Evolutionary conservation across 2,329 filamentous ascomycete genomes (phyloP).

Genomic region (Pseudogymnoascus sp.): DNA sequence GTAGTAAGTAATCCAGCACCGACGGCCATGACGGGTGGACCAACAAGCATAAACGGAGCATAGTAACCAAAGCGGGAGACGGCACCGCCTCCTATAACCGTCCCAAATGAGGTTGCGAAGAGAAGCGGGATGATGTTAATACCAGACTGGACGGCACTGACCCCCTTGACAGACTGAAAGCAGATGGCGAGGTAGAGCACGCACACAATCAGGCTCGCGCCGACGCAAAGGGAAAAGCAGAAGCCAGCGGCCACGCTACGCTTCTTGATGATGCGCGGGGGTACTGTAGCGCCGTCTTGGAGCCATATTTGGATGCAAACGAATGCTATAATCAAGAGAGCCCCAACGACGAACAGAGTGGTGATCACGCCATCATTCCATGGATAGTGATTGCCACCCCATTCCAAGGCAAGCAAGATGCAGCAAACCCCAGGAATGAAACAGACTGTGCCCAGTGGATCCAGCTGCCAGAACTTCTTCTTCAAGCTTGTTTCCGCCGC

Average conservation of each 20-base stretch:
- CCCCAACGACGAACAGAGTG: slow-evolving; percentile 24
- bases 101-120: slow-evolving; percentile 23
- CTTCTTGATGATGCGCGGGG: slow-evolving; percentile 29
- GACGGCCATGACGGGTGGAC: slow-evolving; percentile 25
- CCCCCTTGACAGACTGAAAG: slow-evolving; percentile 37
- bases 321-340: slow-evolving; percentile 20
- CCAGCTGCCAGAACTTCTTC: slow-evolving; percentile 29
- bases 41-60: slow-evolving; percentile 21
- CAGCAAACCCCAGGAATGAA: slow-evolving; percentile 26
- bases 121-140: slow-evolving; percentile 28
- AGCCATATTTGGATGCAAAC: slow-evolving; percentile 9
- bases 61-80: slow-evolving; percentile 26
- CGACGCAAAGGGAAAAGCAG: slow-evolving; percentile 28
- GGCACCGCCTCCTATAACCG: slow-evolving; percentile 25
- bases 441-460: slow-evolving; percentile 27
- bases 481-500: slow-evolving; percentile 32
- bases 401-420: slow-evolving; percentile 26
- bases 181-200: slow-evolving; percentile 36
- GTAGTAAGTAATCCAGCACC: slow-evolving; percentile 34
- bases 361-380: slow-evolving; percentile 28
- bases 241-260: slow-evolving; percentile 27
- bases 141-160: slow-evolving; percentile 31
- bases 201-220: slow-evolving; percentile 22
- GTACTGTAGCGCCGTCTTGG: slow-evolving; percentile 26
- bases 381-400: slow-evolving; percentile 38